Evolutionary conservation across 495 filamentous ascomycete genomes (phyloP), one percentile per base, ranked within the genome.

Genomic region (Beverwykella pulmonaria): DNA sequence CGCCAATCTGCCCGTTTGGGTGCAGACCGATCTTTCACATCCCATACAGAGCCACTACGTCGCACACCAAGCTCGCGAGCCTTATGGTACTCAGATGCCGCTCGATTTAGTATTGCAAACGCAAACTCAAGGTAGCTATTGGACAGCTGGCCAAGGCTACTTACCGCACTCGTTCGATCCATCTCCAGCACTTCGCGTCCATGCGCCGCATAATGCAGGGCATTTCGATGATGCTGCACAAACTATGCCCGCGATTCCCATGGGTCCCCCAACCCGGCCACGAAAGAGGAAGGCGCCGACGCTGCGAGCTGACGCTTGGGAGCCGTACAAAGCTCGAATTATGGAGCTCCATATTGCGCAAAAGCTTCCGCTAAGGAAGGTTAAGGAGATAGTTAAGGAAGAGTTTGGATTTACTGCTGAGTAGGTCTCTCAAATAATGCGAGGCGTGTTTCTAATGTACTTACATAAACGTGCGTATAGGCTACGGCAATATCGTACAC

Each of bases 401-500:
- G 67, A 70, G 20, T 61, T 61, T 55, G 41, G 56, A 15, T 70
- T 70, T 30, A 56, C 17, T 22, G 62, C 62, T 65, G 61, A 66
- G 67, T 70, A 66, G 2, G 67, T 65, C 53, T 19, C 29, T 34
- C 9, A 19, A 32, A 17, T 9, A 34, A 34, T 17, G 30, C 30
- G 6, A 14, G 12, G 17, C 9, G 23, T 23, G 5, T 10, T 44
- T 23, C 56, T 59, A 15, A 44, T 53, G 48, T 19, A 46, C 20
- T 25, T n/a, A n/a, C n/a, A n/a, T n/a, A n/a, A n/a, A 15, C 19
- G 49, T 41, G 44, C 14, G n/a, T 12, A 47, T 57, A 65, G 62
- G 61, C 25, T 65, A 52, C 62, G 62, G 30, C 62, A 70, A 44
- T 75, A 73, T 54, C 72, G 74, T 55, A 69, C 48, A 46, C 70